Base-by-base conservation (phyloP, 176 grass and related monocot species). In the Elymus sibiricus region DNA sequence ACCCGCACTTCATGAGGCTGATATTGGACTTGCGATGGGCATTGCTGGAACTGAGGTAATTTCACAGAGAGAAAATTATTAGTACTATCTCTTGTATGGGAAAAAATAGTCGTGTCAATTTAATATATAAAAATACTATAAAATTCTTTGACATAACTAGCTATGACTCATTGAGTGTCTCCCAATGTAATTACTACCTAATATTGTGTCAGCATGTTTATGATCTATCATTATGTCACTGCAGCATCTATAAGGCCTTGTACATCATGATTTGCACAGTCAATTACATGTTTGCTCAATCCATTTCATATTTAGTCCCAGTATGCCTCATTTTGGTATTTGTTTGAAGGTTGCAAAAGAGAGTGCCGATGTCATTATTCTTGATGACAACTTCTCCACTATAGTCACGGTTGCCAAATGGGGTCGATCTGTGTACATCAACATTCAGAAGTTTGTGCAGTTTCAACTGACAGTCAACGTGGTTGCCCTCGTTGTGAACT, bases 391-490 rank as follows among this genome's bases (percentile, higher is more conserved):
- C 86, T 98, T 98, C 84, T 98, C 95, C 40, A 95, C 93, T 40
- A 98, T 98, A 13, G 95, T 98, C 15, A 98, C 95, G 4, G 95
- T 98, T 77, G 95, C 93, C 61, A 98, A 93, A 87, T 98, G 95
- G 95, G 95, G 95, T 40, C 89, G 95, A 34, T 98, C 95, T 31
- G 95, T 98, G 59, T 98, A 98, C 84, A 94, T 98, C 85, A 98
- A 98, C 65, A 98, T 98, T 86, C 95, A 98, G 82, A 98, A 98
- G 62, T 98, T 98, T 55, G 95, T 95, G 26, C 95, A 98, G 83
- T 98, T 98, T 80, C 95, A 98, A 78, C 87, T 98, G 74, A 98
- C 93, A 81, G 95, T 98, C 74, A 98, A 98, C 77, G 93, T 98
- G 14, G 95, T 98, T 85, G 95, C 95, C 64, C 91, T 98, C 4